Percentiles rank a stretch among this genome's conserved stretches.
Evolutionary conservation across 2,329 filamentous ascomycete species (phyloP).

Genomic region (Alternaria brassicae): DNA sequence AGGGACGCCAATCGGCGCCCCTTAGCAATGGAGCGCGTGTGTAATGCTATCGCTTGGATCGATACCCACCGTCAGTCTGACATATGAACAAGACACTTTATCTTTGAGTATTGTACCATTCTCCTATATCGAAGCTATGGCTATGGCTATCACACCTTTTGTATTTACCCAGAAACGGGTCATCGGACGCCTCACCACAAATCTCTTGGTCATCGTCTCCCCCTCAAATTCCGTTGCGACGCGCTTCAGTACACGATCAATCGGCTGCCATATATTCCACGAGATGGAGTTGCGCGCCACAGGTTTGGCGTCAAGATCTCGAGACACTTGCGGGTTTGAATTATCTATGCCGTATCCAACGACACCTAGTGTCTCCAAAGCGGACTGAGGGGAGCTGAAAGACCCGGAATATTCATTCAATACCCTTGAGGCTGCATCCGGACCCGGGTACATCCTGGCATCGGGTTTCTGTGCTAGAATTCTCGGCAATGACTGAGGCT

Average conservation of each 20-base stretch:
- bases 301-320: constrained; percentile 6
- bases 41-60: constrained; percentile 26
- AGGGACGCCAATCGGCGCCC: not conserved
- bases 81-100: not conserved
- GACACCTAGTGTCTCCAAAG: constrained; percentile 10
- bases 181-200: not conserved
- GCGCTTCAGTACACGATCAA: constrained; percentile 8
- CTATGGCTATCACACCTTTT: constrained; percentile 22
- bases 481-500: constrained; percentile 1
- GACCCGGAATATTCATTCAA: not conserved
- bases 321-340: constrained; percentile 5
- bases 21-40: constrained; percentile 9
- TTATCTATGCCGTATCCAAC: not conserved
- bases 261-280: constrained; percentile 3
- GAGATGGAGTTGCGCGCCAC: not conserved
- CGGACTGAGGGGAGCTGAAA: not conserved
- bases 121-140: constrained; percentile 24
- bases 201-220: not conserved
- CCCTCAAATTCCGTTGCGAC: not conserved
- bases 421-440: not conserved
- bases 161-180: constrained; percentile 15
- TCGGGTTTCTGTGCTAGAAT: not conserved
- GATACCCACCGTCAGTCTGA: constrained; percentile 11
- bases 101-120: not conserved
- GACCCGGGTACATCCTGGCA: not conserved